phyloP scores from a whole-genome alignment of 73 alveolate species.

The Paramecium tetraurelia region DNA sequence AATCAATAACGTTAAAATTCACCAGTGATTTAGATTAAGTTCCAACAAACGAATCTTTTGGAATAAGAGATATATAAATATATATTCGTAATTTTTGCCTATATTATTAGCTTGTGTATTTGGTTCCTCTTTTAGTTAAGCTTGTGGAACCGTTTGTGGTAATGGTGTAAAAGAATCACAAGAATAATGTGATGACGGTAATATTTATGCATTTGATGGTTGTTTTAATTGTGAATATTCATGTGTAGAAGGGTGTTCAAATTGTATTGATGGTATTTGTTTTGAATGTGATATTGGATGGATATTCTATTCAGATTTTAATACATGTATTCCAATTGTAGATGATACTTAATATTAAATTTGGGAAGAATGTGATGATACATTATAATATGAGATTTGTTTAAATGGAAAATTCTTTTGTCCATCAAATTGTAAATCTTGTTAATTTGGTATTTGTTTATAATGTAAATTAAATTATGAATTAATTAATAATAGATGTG shows the following conservation, averaged over 20 bases:
- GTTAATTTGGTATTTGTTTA: not conserved
- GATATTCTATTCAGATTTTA: not conserved
- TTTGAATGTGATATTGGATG: not conserved
- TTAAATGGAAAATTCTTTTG: not conserved
- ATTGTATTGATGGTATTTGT: not conserved
- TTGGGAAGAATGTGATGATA: not conserved
- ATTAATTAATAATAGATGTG: not conserved
- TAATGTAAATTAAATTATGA: not conserved
- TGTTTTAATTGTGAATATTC: not conserved
- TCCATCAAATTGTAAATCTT: not conserved
- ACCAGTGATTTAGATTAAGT: not conserved
- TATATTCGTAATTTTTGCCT: not conserved
- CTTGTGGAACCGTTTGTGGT: not conserved
- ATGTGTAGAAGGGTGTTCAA: not conserved
- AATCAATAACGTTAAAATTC: not conserved
- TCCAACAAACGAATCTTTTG: not conserved
- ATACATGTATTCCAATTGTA: not conserved
- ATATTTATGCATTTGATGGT: not conserved
- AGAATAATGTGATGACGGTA: not conserved
- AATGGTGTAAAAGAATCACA: not conserved
- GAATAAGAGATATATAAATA: not conserved
- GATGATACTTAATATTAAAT: not conserved
- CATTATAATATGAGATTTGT: not conserved
- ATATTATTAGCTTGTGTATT: not conserved
- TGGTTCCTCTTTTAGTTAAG: not conserved